phyloP scores from a whole-genome alignment of 257 asterid genomes.

The Gardenia jasminoides region DNA sequence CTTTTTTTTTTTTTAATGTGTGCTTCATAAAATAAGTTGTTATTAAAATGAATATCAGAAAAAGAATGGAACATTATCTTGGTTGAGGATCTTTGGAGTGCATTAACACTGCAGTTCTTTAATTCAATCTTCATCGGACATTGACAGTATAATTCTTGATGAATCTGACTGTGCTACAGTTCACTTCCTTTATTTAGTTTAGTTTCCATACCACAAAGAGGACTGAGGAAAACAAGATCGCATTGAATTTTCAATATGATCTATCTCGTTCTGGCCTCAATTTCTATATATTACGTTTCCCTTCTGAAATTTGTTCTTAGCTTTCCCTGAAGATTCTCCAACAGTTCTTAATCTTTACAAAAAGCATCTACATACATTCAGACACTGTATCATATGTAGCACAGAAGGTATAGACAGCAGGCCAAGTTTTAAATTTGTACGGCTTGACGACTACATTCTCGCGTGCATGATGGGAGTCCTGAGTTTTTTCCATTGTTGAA shows the following conservation, averaged over 20 bases:
- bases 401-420: too few species aligned
- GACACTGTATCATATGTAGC: too few species aligned
- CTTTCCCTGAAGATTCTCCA: neutral
- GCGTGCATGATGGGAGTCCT: neutral
- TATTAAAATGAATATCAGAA: too few species aligned
- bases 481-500: neutral
- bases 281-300: neutral
- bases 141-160: neutral
- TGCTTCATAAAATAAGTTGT: neutral
- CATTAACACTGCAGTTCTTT: neutral
- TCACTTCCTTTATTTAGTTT: neutral
- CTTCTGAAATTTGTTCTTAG: neutral
- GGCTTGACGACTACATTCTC: too few species aligned
- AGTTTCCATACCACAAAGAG: neutral
- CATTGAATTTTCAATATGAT: neutral
- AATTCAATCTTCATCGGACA: neutral
- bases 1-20: neutral
- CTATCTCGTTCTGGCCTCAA: neutral
- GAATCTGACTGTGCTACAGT: neutral
- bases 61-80: neutral
- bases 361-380: too few species aligned
- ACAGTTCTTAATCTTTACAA: too few species aligned
- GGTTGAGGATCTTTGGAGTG: neutral
- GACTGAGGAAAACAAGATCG: neutral
- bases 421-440: too few species aligned